Evolutionary conservation across 306 rosid genomes (phyloP).

Genomic region (Cicer pinnatifidum): DNA sequence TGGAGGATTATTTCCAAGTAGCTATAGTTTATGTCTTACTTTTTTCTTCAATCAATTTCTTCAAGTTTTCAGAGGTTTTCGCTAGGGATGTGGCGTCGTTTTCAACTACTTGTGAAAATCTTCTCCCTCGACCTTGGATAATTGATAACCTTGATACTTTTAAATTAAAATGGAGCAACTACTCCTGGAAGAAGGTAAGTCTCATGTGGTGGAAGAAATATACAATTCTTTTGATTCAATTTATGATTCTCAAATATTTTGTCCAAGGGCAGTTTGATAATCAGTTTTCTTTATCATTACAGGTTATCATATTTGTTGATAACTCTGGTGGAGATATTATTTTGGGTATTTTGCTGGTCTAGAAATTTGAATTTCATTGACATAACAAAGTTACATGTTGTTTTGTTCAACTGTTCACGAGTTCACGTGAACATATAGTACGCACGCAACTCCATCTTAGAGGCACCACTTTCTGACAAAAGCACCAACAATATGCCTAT

Average conservation of each 20-base stretch:
- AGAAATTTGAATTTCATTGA: too few relatives aligned
- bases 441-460: background rate
- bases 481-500: background rate
- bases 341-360: slow-evolving; percentile 72
- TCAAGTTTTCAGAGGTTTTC: slow-evolving; percentile 93
- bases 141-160: slow-evolving; percentile 86
- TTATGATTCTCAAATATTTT: slow-evolving; percentile 24
- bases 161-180: slow-evolving; percentile 75
- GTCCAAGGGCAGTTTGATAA: slow-evolving; percentile 37
- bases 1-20: slow-evolving; percentile 27
- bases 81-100: slow-evolving; percentile 92
- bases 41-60: slow-evolving; percentile 43
- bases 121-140: slow-evolving; percentile 90
- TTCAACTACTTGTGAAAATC: slow-evolving; percentile 77
- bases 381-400: too few relatives aligned
- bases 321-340: slow-evolving; percentile 97
- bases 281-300: slow-evolving; percentile 38
- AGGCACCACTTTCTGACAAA: background rate
- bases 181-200: slow-evolving; percentile 83
- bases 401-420: too few relatives aligned
- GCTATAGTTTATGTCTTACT: slow-evolving; percentile 24
- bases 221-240: background rate
- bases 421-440: background rate
- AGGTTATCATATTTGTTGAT: slow-evolving; percentile 96
- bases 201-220: background rate